Evolutionary conservation across 306 rosid genomes (phyloP), one percentile per base, ranked within the genome.

Genomic region (Castanea mollissima): DNA sequence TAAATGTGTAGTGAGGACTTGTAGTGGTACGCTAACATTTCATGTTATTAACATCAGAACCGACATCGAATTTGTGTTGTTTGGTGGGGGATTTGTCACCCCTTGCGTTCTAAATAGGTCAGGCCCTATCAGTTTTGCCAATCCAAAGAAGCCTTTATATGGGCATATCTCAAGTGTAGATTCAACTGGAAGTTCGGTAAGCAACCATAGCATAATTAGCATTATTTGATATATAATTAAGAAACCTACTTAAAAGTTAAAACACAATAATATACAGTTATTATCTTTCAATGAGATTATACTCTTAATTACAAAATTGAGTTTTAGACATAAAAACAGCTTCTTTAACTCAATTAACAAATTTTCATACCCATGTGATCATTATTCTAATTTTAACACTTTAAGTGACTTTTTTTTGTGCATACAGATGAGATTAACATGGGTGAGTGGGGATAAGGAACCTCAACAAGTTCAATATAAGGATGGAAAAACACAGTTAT

Each of bases 31-130:
- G 19, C 34, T 94, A 74, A 41, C 86, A 68, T 94, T 94, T 77
- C 98, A 94, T 78, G 93, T 92, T 3, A 71, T 94, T 76, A 94
- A 94, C 90, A 88, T 94, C 60, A 80, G 98, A 83, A 94, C 90
- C 4, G 91, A 94, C 86, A 90, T 94, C 11, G 92, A 88, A 57
- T 94, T 92, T 9, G 92, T 87, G 74, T 84, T 92, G 71, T 92
- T 94, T 76, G 71, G 83, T 5, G 92, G 88, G 3, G 98, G 97
- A 11, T 94, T 94, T 52, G 34, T 44, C 6, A 5, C 57, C 0
- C 98, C 98, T 7, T 94, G 95, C 82, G 38, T 92, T 80, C 55
- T 85, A 11, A 81, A 56, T 25, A 91, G 80, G 75, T 81, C 98
- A 34, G 4, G 1, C 0, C 85, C 95, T 76, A 1, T 86, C 62